Evolutionary conservation across 1,139 yeast species (phyloP).

Genomic region (Nakaseomyces uthaithaninus): DNA sequence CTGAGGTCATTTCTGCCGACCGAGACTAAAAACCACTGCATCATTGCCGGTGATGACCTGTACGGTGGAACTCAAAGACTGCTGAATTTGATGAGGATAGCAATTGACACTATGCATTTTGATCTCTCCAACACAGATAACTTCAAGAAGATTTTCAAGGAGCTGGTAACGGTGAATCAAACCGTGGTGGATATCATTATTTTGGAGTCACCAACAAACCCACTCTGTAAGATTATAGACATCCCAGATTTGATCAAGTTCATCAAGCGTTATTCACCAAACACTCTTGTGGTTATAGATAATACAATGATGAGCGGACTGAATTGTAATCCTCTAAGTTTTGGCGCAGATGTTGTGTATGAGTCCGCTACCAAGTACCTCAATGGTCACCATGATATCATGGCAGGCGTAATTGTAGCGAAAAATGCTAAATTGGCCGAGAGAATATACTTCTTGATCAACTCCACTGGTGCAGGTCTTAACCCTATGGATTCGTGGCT

Average conservation of each 20-base stretch:
- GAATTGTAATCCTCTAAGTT: constrained; percentile 72
- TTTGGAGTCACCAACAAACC: constrained; percentile 87
- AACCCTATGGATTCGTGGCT: constrained; percentile 91
- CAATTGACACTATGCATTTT: constrained; percentile 56
- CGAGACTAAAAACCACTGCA: constrained; percentile 13
- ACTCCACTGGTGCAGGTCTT: constrained; percentile 84
- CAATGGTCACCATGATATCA: constrained; percentile 90
- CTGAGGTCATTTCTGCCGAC: constrained; percentile 51
- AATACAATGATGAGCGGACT: constrained; percentile 95
- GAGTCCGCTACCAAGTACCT: constrained; percentile 89
- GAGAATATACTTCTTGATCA: constrained; percentile 63
- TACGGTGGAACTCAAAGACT: constrained; percentile 90
- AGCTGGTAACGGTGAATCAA: constrained; percentile 36
- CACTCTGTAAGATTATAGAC: constrained; percentile 80
- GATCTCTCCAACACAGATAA: constrained; percentile 67
- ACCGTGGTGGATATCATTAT: constrained; percentile 40
- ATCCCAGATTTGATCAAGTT: constrained; percentile 54
- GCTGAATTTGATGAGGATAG: constrained; percentile 58
- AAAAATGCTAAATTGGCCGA: constrained; percentile 57
- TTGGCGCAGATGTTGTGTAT: constrained; percentile 84
- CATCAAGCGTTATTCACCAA: constrained; percentile 62
- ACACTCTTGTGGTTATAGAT: constrained; percentile 73
- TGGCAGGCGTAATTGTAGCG: constrained; percentile 88
- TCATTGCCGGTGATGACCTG: constrained; percentile 86
- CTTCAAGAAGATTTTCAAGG: constrained; percentile 33